Conservation (phyloP, 2,329 filamentous ascomycete species). For the Aspergillus luchuensis region DNA sequence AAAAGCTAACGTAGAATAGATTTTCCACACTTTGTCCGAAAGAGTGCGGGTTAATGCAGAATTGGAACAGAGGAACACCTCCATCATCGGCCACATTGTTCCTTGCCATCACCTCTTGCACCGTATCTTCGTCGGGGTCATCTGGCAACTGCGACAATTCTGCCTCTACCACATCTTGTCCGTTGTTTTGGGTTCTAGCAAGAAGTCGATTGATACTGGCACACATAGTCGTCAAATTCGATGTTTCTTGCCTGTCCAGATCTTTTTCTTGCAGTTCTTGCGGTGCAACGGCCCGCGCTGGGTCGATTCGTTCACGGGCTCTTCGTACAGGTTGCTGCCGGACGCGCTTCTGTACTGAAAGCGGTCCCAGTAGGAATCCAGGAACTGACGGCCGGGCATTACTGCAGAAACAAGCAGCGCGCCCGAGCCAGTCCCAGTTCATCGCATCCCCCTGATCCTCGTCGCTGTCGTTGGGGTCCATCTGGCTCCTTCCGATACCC, state of each 20-base stretch:
- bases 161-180: constrained; percentile 52
- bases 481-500: constrained; percentile 35
- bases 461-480: constrained; percentile 63
- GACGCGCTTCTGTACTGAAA: constrained; percentile 83
- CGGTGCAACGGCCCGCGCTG: constrained; percentile 70
- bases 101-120: constrained; percentile 60
- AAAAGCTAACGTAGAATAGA: constrained; percentile 92
- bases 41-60: constrained; percentile 84
- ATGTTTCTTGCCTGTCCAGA: constrained; percentile 72
- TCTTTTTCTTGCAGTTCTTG: constrained; percentile 76
- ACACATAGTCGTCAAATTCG: constrained; percentile 77
- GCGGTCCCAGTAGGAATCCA: constrained; percentile 82
- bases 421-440: constrained; percentile 84
- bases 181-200: constrained; percentile 42
- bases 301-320: constrained; percentile 67
- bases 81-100: constrained; percentile 67
- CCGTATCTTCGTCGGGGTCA: constrained; percentile 42
- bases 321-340: constrained; percentile 71
- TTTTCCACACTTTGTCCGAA: constrained; percentile 97
- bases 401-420: constrained; percentile 71
- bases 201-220: constrained; percentile 70
- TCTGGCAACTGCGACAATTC: constrained; percentile 38
- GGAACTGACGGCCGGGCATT: constrained; percentile 74
- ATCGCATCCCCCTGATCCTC: constrained; percentile 73
- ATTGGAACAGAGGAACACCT: constrained; percentile 78